Conservation (phyloP, 2,329 filamentous ascomycete genomes). For the Pseudocercospora crystallina region DNA sequence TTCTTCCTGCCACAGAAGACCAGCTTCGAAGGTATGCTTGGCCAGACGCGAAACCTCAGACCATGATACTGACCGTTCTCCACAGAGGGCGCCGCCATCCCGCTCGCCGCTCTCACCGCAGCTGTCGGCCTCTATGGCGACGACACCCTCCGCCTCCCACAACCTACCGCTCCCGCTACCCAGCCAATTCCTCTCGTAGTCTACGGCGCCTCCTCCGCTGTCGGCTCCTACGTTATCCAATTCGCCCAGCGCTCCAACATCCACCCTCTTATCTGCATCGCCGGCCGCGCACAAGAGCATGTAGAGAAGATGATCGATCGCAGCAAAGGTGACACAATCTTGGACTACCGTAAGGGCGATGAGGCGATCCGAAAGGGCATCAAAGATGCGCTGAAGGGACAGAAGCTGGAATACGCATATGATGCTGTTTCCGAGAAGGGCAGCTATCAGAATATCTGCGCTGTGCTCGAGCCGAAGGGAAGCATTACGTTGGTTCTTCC, state of each 20-base stretch:
- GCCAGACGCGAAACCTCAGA: not conserved
- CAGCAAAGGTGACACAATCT: conserved; percentile 56
- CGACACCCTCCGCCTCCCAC: conserved; percentile 41
- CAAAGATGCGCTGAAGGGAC: conserved; percentile 31
- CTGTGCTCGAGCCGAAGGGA: conserved; percentile 37
- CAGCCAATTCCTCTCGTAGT: conserved; percentile 41
- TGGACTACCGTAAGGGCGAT: conserved; percentile 57
- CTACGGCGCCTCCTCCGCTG: conserved; percentile 55
- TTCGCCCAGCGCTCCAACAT: conserved; percentile 55
- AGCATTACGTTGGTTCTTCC: conserved; percentile 38
- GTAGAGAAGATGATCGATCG: conserved; percentile 55
- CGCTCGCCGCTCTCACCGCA: conserved; percentile 48
- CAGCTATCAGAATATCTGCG: conserved; percentile 38
- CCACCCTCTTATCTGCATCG: conserved; percentile 62
- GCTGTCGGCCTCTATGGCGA: conserved; percentile 44
- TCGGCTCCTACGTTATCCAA: conserved; percentile 61
- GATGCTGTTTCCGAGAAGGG: conserved; percentile 35
- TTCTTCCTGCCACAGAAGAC: conserved; percentile 55
- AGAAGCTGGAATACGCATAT: conserved; percentile 32
- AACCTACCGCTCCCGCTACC: conserved; percentile 39
- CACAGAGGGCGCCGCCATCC: conserved; percentile 46
- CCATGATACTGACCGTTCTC: not conserved
- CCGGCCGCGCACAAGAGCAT: conserved; percentile 54
- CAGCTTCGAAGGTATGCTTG: conserved; percentile 51
- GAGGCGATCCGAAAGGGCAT: conserved; percentile 34